Base-by-base conservation (phyloP, 2,329 filamentous ascomycete genomes). In the Aureobasidium zeae region DNA sequence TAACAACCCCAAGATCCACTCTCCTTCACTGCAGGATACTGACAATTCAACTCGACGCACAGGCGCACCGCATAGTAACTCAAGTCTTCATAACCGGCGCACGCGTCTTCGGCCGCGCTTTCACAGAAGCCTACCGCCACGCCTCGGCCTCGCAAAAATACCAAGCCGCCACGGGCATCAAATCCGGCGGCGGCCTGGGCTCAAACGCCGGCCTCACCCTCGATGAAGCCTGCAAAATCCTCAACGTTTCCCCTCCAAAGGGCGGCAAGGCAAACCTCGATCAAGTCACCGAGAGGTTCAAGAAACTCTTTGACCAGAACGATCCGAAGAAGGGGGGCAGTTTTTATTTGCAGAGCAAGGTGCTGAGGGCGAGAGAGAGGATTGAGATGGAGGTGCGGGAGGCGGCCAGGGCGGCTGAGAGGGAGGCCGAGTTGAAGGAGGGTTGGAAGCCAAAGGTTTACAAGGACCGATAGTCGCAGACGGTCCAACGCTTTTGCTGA, bases 321-420 rank as follows among this genome's bases (percentile, higher is more conserved):
- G 85, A 98, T 52, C 89, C 91, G 9, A 74, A 93, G 65, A 94
- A 94, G 60, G 91, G 91, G 25, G 91, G 91, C 42, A 95, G 87
- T 57, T 98, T 98, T 67, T 98, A 98, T 65, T 73, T 98, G 36
- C 91, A 98, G 68, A 96, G 89, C 73, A 98, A 98, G 69, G 79
- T 98, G 44, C 67, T 96, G 54, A 74, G 91, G 50, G 91, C 91
- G 47, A 77, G 89, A 56, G 89, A 98, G 68, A 73, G 91, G 51
- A 83, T 98, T 67, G 89, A 96, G 69, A 74, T 82, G 56, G 89
- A 98, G 66, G 69, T 91, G 29, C 73, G 79, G 51, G 79, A 83
- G 47, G 75, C 80, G 48, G 72, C 79, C 56, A 81, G 85, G 60
- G 79, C 81, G 60, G 73, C 75, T 11, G 78, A 80, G 53, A 72